Conservation (phyloP, 208 protist species). For the Trypanosoma boissoni region DNA sequence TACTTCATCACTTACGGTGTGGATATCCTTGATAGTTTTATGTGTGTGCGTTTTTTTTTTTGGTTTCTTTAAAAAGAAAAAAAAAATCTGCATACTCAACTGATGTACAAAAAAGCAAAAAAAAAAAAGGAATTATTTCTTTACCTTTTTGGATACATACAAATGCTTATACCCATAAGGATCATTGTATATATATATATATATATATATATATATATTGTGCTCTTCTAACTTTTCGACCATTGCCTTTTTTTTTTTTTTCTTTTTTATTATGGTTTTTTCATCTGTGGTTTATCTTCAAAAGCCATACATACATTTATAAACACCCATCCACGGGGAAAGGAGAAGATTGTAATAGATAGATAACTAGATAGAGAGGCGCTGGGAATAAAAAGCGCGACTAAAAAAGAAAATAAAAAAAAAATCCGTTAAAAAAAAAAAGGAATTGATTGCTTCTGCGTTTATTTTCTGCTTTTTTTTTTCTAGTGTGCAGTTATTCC, state of each 20-base stretch:
- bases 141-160: slow-evolving; percentile 28
- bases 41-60: no score
- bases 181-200: slow-evolving; percentile 14
- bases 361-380: neutral
- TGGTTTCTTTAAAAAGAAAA: no score
- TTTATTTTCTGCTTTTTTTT: neutral
- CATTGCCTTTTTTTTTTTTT: slow-evolving; percentile 7
- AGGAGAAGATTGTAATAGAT: neutral
- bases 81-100: no score
- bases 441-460: neutral
- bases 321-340: neutral
- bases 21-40: no score
- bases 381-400: neutral
- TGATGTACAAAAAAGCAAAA: no score
- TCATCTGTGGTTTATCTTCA: no score
- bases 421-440: neutral
- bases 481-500: slow-evolving; percentile 6
- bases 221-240: slow-evolving; percentile 8
- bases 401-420: neutral
- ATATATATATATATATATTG: slow-evolving; percentile 15
- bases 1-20: no score
- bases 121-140: slow-evolving; percentile 3
- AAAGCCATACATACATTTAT: no score
- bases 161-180: no score
- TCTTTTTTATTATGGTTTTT: neutral